phyloP scores from a whole-genome alignment of 2,329 filamentous ascomycete genomes.

The Thielaviopsis musarum region DNA sequence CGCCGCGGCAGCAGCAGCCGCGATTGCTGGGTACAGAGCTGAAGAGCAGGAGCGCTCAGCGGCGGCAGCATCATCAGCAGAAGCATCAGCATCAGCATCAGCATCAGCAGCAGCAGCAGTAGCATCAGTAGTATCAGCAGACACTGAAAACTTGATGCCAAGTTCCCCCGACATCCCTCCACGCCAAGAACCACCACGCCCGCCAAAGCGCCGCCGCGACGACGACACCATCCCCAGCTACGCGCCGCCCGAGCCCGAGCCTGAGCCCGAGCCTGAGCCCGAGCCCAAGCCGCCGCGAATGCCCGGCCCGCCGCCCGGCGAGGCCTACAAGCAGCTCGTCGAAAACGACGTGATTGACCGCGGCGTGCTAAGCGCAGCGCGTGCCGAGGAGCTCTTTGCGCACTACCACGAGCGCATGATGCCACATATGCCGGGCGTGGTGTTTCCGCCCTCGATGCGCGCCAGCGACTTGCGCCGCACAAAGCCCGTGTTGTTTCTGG shows the following conservation, averaged over 20 bases:
- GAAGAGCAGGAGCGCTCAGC: too few relatives aligned
- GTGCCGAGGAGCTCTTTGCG: conserved; percentile 37
- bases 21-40: conserved; percentile 11
- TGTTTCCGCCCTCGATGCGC: conserved; percentile 38
- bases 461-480: conserved; percentile 37
- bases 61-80: too few relatives aligned
- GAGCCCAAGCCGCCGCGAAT: conserved; percentile 9
- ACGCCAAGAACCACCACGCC: too few relatives aligned
- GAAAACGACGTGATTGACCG: conserved; percentile 37
- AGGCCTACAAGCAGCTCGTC: conserved; percentile 3
- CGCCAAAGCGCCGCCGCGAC: too few relatives aligned
- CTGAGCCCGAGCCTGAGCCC: not conserved
- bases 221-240: not conserved
- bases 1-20: conserved; percentile 12
- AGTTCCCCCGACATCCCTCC: too few relatives aligned
- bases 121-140: too few relatives aligned
- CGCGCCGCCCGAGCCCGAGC: not conserved
- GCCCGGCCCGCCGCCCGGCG: conserved; percentile 7
- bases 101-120: too few relatives aligned
- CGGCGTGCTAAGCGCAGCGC: conserved; percentile 38
- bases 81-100: too few relatives aligned
- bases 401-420: conserved; percentile 44
- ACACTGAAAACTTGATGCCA: too few relatives aligned
- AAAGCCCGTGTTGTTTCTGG: conserved; percentile 52
- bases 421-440: conserved; percentile 43